These are phyloP conservation scores for Quercus suber DNA, from an alignment of 306 rosid species.

Conservation along the genomic window DNA sequence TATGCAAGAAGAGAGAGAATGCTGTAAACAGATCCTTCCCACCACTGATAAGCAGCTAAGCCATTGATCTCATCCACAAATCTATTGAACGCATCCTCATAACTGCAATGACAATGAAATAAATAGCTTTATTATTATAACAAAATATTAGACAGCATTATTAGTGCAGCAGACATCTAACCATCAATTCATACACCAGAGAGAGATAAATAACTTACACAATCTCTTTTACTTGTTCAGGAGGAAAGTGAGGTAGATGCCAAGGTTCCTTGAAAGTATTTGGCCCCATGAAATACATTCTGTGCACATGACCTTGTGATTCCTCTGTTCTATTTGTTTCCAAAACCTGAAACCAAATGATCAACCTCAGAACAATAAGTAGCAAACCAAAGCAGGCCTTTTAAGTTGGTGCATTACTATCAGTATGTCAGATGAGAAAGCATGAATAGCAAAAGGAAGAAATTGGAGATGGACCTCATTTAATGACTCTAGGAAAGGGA, in stretches of 20 bases:
- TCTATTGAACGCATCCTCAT: conserved; percentile 81
- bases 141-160: not conserved
- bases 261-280: conserved; percentile 96
- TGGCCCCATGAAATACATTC: conserved; percentile 98
- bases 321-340: conserved; percentile 83
- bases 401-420: not conserved
- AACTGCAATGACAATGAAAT: conserved; percentile 56
- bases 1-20: conserved; percentile 72
- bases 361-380: conserved; percentile 8
- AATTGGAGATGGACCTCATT: conserved; percentile 68
- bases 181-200: conserved; percentile 1
- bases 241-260: conserved; percentile 91
- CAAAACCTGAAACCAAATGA: conserved; percentile 61
- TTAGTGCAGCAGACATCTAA: not conserved
- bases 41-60: conserved; percentile 92
- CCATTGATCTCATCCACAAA: conserved; percentile 93
- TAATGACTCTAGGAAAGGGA: conserved; percentile 92
- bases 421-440: not conserved
- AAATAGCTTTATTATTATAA: not conserved
- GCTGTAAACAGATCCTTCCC: conserved; percentile 94
- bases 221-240: conserved; percentile 87
- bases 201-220: conserved; percentile 58
- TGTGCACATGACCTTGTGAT: conserved; percentile 92
- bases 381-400: conserved; percentile 9
- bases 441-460: conserved; percentile 21